A percentile compares a stretch with the other conserved stretches of the same genome.
Evolutionary conservation across 306 rosid species (phyloP).

Genomic region (Castanea crenata): DNA sequence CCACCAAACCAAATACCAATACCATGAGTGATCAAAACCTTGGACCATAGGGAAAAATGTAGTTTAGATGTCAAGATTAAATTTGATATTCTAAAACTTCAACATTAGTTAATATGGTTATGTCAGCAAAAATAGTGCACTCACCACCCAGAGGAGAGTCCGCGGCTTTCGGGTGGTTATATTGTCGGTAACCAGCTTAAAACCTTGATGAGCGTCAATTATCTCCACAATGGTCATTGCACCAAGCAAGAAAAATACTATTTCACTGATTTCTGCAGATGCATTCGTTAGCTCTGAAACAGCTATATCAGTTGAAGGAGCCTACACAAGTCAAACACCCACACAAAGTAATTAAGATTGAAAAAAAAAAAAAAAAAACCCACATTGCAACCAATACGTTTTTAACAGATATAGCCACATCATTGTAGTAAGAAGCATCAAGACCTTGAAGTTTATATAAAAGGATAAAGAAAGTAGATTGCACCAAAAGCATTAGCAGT

Average conservation of each 20-base stretch:
- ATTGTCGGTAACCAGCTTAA: slow-evolving; percentile 90
- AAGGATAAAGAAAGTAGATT: background rate
- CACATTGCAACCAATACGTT: background rate
- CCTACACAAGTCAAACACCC: slow-evolving; percentile 39
- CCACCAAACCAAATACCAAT: background rate
- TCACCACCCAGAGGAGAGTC: slow-evolving; percentile 95
- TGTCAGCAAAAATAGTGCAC: slow-evolving; percentile 30
- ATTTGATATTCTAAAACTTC: background rate
- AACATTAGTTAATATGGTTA: slow-evolving; percentile 8
- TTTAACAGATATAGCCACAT: background rate
- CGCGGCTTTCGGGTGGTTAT: slow-evolving; percentile 89
- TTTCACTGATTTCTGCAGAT: slow-evolving; percentile 91
- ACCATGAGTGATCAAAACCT: background rate
- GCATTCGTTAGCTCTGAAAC: slow-evolving; percentile 83
- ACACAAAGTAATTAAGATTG: background rate
- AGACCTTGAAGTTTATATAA: background rate
- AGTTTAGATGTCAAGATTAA: slow-evolving; percentile 13
- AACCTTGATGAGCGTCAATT: slow-evolving; percentile 94
- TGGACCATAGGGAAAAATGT: background rate
- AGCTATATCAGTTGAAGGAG: slow-evolving; percentile 92
- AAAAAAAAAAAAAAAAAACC: slow-evolving; percentile 4
- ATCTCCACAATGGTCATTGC: slow-evolving; percentile 98
- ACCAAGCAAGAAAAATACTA: slow-evolving; percentile 93
- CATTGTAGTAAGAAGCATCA: background rate
- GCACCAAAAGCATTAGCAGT: background rate